Percentiles rank a stretch among this genome's conserved stretches.
These are phyloP conservation scores for Bromus sterilis DNA, from an alignment of 176 grass and related monocot genomes.

Conservation along the genomic window DNA sequence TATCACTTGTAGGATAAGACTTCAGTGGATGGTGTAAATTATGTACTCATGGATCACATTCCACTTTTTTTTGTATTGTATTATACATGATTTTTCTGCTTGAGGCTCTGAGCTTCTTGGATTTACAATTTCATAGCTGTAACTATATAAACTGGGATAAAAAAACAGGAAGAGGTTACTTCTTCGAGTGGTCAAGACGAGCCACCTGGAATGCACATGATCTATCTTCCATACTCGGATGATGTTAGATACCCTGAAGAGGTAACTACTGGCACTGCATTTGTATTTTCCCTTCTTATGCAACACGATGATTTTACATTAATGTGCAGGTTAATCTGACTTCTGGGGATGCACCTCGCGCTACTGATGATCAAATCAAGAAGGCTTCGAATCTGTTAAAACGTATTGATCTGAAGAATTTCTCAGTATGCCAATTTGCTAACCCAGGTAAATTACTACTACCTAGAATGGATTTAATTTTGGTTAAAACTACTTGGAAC, in stretches of 20 bases:
- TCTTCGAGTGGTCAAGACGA: constrained; percentile 62
- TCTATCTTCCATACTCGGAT: constrained; percentile 93
- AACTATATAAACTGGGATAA: constrained; percentile 9
- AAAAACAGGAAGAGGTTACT: constrained; percentile 73
- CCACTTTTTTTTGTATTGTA: background rate
- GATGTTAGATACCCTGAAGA: constrained; percentile 91
- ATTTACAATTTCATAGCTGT: constrained; percentile 1
- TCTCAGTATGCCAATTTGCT: constrained; percentile 64
- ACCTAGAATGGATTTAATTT: background rate
- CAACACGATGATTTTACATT: constrained; percentile 12
- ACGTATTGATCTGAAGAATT: constrained; percentile 78
- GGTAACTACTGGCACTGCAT: constrained; percentile 29
- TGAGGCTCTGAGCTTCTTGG: background rate
- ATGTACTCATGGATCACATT: background rate
- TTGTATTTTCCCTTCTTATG: background rate
- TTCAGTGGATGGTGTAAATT: background rate
- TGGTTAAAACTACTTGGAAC: background rate
- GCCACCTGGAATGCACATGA: constrained; percentile 92
- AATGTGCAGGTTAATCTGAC: constrained; percentile 52
- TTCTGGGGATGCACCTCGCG: constrained; percentile 47
- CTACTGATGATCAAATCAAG: constrained; percentile 79
- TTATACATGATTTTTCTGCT: background rate
- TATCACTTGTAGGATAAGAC: background rate
- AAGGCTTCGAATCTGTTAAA: constrained; percentile 65
- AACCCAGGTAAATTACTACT: constrained; percentile 53